A percentile compares a stretch with the other conserved stretches of the same genome.
Conservation (phyloP, 345 rosid species). For the Murraya koenigii region DNA sequence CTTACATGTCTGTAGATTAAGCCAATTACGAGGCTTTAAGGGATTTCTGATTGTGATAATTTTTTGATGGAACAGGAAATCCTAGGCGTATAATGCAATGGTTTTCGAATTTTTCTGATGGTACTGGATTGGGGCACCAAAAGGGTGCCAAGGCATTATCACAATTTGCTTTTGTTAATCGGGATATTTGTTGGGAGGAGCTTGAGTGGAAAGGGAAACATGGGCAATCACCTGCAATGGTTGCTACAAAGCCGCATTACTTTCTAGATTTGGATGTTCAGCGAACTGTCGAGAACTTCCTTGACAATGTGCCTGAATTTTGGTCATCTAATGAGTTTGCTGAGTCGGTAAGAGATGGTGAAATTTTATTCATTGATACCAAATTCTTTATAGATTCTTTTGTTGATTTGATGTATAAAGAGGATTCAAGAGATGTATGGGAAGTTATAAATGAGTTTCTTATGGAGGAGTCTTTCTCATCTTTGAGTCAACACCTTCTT, state of each 20-base stretch:
- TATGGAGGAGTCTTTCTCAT: conserved; percentile 55
- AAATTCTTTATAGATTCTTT: conserved; percentile 67
- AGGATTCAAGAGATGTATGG: conserved; percentile 70
- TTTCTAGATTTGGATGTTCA: conserved; percentile 84
- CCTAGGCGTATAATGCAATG: conserved; percentile 53
- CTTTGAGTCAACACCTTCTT: conserved; percentile 69
- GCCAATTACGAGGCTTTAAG: no score
- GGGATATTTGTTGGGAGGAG: conserved; percentile 97
- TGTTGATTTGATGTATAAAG: conserved; percentile 59
- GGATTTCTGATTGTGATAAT: background rate
- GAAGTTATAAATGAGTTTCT: conserved; percentile 66
- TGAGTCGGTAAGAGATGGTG: conserved; percentile 76
- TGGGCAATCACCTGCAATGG: conserved; percentile 95
- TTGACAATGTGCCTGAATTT: conserved; percentile 80
- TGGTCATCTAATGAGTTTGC: conserved; percentile 89
- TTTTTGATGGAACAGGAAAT: conserved; percentile 43
- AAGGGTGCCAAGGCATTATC: conserved; percentile 89
- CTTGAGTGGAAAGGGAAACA: conserved; percentile 95
- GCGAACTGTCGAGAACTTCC: conserved; percentile 69
- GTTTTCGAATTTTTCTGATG: conserved; percentile 68
- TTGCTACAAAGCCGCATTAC: conserved; percentile 94
- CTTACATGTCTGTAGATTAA: no score
- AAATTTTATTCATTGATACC: conserved; percentile 57
- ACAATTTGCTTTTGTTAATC: conserved; percentile 75
- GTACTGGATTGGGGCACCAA: conserved; percentile 62